Evolutionary conservation across 2,329 filamentous ascomycete species (phyloP).

Genomic region (Talaromyces sp.): DNA sequence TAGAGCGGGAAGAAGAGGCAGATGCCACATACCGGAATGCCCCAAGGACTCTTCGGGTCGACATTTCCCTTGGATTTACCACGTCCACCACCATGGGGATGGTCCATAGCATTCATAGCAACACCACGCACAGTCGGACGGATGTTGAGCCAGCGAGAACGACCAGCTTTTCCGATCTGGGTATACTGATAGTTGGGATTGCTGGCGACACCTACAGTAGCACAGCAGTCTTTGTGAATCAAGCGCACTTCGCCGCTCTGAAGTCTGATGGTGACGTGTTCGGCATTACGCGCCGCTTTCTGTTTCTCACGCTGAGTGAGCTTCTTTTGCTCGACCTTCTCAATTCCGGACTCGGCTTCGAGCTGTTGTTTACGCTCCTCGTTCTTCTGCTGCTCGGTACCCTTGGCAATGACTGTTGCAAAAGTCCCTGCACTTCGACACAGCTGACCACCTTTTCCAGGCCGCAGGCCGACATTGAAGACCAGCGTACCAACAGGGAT

Average conservation of each 20-base stretch:
- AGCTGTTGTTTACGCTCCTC: conserved; percentile 10
- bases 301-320: conserved; percentile 32
- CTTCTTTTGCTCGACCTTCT: conserved; percentile 36
- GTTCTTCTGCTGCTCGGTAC: conserved; percentile 57
- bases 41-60: conserved; percentile 93
- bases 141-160: conserved; percentile 89
- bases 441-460: conserved; percentile 72
- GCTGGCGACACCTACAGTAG: conserved; percentile 89
- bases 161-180: conserved; percentile 90
- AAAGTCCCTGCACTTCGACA: conserved; percentile 93
- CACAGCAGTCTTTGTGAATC: conserved; percentile 87
- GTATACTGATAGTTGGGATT: conserved; percentile 87
- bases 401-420: conserved; percentile 82
- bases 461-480: conserved; percentile 76
- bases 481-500: conserved; percentile 90
- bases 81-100: conserved; percentile 97
- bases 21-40: conserved; percentile 68
- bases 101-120: conserved; percentile 98
- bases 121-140: conserved; percentile 93
- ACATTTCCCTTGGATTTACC: conserved; percentile 99
- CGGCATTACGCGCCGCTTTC: conserved; percentile 55
- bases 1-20: conserved; percentile 3
- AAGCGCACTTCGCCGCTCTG: conserved; percentile 90
- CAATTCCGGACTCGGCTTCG: conserved; percentile 46
- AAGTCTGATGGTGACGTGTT: conserved; percentile 75